phyloP scores from a whole-genome alignment of 352 stramenopile species.

The Phytophthora cryptogea region DNA sequence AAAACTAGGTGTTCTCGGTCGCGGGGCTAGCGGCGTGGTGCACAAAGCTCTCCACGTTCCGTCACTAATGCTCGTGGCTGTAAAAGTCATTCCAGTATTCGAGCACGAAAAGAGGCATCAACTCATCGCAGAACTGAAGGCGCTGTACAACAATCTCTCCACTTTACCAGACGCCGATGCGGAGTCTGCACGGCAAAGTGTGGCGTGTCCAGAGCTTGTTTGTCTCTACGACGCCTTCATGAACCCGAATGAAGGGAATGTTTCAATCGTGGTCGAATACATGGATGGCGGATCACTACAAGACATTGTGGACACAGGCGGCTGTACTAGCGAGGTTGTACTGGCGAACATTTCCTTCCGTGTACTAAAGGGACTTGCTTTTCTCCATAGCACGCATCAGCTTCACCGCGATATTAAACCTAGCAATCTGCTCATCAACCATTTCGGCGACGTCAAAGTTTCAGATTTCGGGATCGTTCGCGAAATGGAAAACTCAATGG shows the following conservation, averaged over 20 bases:
- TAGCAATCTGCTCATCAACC: slow-evolving; percentile 94
- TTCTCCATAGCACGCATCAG: slow-evolving; percentile 90
- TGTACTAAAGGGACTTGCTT: slow-evolving; percentile 86
- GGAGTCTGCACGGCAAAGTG: slow-evolving; percentile 36
- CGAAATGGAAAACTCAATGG: slow-evolving; percentile 87
- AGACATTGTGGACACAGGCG: slow-evolving; percentile 91
- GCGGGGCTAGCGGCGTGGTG: slow-evolving; percentile 88
- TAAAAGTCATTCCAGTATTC: slow-evolving; percentile 92
- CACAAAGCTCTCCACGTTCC: slow-evolving; percentile 91
- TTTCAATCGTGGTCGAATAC: slow-evolving; percentile 96
- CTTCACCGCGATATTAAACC: slow-evolving; percentile 96
- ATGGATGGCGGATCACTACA: slow-evolving; percentile 95
- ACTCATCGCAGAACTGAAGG: slow-evolving; percentile 85
- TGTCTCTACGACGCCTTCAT: slow-evolving; percentile 95
- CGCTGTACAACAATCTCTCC: slow-evolving; percentile 87
- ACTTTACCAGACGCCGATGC: slow-evolving; percentile 62
- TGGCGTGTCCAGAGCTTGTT: slow-evolving; percentile 85
- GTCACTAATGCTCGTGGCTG: slow-evolving; percentile 86
- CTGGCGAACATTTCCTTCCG: slow-evolving; percentile 90
- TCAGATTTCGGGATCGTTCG: slow-evolving; percentile 86
- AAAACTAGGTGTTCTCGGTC: slow-evolving; percentile 79
- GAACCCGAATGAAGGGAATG: slow-evolving; percentile 89
- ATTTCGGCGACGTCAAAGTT: slow-evolving; percentile 91
- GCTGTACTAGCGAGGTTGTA: slow-evolving; percentile 86
- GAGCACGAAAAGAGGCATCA: slow-evolving; percentile 89